Base-by-base conservation (phyloP, 768 basidiomycete genomes). In the Agaricus blazei region DNA sequence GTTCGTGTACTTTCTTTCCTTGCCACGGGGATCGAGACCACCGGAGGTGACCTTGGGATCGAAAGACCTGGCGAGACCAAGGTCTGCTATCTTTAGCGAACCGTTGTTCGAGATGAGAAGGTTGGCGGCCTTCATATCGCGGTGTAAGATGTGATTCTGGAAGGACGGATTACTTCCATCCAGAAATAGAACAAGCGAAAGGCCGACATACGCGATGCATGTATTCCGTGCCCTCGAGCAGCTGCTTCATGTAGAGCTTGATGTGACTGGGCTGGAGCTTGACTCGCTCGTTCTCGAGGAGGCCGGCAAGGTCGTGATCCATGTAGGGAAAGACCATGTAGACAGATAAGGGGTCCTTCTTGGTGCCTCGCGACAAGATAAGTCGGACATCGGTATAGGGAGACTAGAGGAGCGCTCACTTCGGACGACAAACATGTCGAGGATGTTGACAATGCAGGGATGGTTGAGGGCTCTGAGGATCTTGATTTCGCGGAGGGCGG, bases 291-390 rank as follows among this genome's bases (percentile, higher is more conserved):
- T 98, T 98, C 69, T 95, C 92, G 57, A 99, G 73, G 38, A 98
- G 69, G 2, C 97, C 97, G 2, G 96, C 93, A 9, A 99, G 82
- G 70, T 99, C 97, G 64, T 99, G 96, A 64, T 98, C 97, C 97
- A 98, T 98, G 72, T 98, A 99, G 0, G 97, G 97, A 65, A 98
- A 99, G 41, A 98, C 96, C 93, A 98, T 97, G 71, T 91, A 97
- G 12, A 98, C 91, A 3, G 90, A 91, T 52, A 92, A 73, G 26
- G 88, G 84, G 45, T 86, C 84, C 58, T 81, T 83, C 9, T 78
- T 81, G 56, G 77, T 87, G 65, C 87, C 85, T 87, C 12, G 29
- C 59, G 43, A 14, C 31, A 34, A 24, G 19, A 40, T 26, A 51
- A 51, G 46, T 52, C 46, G 24, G 41, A 41, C 29, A 28, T 40